Base-by-base conservation (phyloP, 495 filamentous ascomycete species). In the Neurospora cerealis region DNA sequence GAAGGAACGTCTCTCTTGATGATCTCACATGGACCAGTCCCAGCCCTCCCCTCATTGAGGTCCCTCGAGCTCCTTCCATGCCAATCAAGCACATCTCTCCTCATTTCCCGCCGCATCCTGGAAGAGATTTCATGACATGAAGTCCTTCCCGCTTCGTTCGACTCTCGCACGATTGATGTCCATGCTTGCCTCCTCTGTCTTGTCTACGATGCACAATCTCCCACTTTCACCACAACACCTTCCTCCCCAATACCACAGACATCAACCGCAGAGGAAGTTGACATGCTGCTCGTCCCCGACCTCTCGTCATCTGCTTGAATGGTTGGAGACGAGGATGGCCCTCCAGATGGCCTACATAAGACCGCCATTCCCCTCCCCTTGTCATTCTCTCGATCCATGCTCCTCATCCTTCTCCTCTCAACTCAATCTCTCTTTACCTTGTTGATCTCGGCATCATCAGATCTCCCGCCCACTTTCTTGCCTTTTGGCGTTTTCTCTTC, bases 401-500 rank as follows among this genome's bases (percentile, higher is more conserved):
- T 72, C 73, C 39, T 19, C 32, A 70, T 71, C 46, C 41, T 62
- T 54, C 70, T 69, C 70, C 15, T 38, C 48, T 73, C 44, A 21
- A 42, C 75, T 40, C 39, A 11, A 15, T 28, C 44, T 77, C 70
- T 54, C 73, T 71, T 15, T 0, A 36, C 71, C 41, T 74, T 38
- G 48, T 66, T 66, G 54, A 66, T 69, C 37, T n/a, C 48, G 69
- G 36, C 34, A 70, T 39, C 72, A 38, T 39, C 60, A 40, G 10
- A 60, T 44, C 36, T 74, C 70, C 69, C 28, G 46, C 72, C 40
- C 37, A n/a, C 24, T 21, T 36, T 46, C 44, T 54, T 72, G 28
- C 34, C 38, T 48, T 72, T 69, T 54, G 34, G 44, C 41, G 3
- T 70, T 72, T 66, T 77, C 75, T 69, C 71, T 70, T 28, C 71